A percentile compares a stretch with the other conserved stretches of the same genome.
These are phyloP conservation scores for Ophiostoma sp. DNA, from an alignment of 2,329 filamentous ascomycete genomes.

Conservation along the genomic window DNA sequence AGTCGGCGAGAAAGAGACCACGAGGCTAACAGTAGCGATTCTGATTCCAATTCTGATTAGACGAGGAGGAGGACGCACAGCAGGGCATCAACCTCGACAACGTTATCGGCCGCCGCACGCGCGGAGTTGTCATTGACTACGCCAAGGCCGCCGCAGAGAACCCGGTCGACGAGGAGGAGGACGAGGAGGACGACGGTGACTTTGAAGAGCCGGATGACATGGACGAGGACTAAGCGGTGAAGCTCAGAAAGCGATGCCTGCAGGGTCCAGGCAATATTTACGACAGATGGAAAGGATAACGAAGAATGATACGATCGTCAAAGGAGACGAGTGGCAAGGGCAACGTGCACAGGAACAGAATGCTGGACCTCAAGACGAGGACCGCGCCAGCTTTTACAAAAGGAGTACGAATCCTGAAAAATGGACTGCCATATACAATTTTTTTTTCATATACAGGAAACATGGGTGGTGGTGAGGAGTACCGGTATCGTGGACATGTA, in stretches of 20 bases:
- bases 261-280: neutral
- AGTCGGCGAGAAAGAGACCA: neutral
- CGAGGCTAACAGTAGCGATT: neutral
- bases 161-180: constrained; percentile 73
- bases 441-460: constrained; percentile 5
- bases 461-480: neutral
- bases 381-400: neutral
- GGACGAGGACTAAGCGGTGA: constrained; percentile 54
- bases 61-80: constrained; percentile 78
- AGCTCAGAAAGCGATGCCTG: neutral
- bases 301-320: constrained; percentile 44
- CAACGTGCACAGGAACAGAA: neutral
- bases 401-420: neutral
- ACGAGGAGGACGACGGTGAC: constrained; percentile 75
- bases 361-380: neutral
- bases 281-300: constrained; percentile 36
- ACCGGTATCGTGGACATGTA: neutral
- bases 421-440: constrained; percentile 12
- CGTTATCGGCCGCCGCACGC: constrained; percentile 88
- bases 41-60: constrained; percentile 35
- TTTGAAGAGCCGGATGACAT: constrained; percentile 68
- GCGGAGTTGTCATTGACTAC: constrained; percentile 90
- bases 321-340: neutral
- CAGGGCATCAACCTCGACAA: constrained; percentile 89
- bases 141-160: constrained; percentile 83